These are phyloP conservation scores for Pelargonium citronellum DNA, from an alignment of 441 rosid species.

Conservation along the genomic window DNA sequence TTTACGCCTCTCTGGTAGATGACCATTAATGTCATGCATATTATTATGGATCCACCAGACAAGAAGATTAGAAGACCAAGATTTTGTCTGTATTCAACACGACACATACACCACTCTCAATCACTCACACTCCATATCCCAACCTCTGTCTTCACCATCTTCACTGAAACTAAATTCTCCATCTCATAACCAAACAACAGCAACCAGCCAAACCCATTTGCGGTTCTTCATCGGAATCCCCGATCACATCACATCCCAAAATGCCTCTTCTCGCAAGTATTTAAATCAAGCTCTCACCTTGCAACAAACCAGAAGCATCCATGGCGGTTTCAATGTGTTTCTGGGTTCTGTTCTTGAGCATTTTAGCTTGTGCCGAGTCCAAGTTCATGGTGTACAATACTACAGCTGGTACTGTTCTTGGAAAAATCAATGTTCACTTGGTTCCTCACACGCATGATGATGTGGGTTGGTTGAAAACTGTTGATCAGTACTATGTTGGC, in stretches of 20 bases:
- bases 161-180: not conserved
- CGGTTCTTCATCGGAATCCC: not conserved
- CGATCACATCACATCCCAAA: not conserved
- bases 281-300: not conserved
- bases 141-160: slow-evolving; percentile 1
- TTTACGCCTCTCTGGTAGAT: not conserved
- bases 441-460: slow-evolving; percentile 96
- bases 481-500: slow-evolving; percentile 98
- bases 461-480: slow-evolving; percentile 96
- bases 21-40: not conserved
- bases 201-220: slow-evolving; percentile 11
- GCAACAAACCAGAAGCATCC: not conserved
- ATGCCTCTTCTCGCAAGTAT: not conserved
- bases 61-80: not conserved
- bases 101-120: not conserved
- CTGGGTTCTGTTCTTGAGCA: slow-evolving; percentile 21
- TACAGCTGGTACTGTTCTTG: slow-evolving; percentile 62
- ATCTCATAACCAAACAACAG: slow-evolving; percentile 4
- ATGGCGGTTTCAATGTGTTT: slow-evolving; percentile 34
- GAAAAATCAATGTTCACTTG: slow-evolving; percentile 88
- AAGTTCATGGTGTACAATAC: slow-evolving; percentile 79
- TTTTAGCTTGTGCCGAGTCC: slow-evolving; percentile 43
- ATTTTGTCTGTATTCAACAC: slow-evolving; percentile 5
- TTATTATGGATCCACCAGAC: not conserved
- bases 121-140: not conserved